Percentiles rank a stretch among this genome's conserved stretches.
Conservation (phyloP, 306 rosid species). For the Acmispon strigosus region DNA sequence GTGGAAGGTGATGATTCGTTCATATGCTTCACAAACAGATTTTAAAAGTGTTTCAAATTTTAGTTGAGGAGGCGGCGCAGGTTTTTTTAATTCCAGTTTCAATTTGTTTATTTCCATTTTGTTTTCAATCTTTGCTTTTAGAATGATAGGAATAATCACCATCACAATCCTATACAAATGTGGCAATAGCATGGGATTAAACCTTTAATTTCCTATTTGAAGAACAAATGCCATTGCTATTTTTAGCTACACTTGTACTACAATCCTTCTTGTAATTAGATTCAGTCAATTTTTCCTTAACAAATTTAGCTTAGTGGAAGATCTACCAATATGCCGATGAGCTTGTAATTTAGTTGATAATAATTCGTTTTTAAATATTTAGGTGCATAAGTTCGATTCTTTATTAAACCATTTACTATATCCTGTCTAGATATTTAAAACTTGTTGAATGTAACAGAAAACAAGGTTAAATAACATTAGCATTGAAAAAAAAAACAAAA, state of each 20-base stretch:
- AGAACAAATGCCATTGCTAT: neutral
- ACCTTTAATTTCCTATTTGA: neutral
- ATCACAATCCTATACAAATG: no score
- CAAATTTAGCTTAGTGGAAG: neutral
- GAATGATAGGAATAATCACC: neutral
- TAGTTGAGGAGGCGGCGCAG: slow-evolving; percentile 35
- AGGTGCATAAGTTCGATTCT: neutral
- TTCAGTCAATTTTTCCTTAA: neutral
- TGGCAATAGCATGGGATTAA: neutral
- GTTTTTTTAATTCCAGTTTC: slow-evolving; percentile 3
- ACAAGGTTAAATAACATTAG: neutral
- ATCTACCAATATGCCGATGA: neutral
- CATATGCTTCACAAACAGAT: slow-evolving; percentile 23
- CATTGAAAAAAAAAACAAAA: neutral
- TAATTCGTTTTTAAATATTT: neutral
- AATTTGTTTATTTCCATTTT: neutral
- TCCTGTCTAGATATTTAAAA: neutral
- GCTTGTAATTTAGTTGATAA: neutral
- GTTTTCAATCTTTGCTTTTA: neutral
- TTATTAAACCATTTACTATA: neutral
- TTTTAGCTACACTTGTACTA: slow-evolving; percentile 7
- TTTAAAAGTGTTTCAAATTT: slow-evolving; percentile 25
- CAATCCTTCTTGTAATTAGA: slow-evolving; percentile 13
- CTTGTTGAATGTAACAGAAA: neutral
- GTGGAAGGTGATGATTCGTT: slow-evolving; percentile 52